Evolutionary conservation across 2,329 filamentous ascomycete species (phyloP).

Genomic region (Coniochaeta sp.): DNA sequence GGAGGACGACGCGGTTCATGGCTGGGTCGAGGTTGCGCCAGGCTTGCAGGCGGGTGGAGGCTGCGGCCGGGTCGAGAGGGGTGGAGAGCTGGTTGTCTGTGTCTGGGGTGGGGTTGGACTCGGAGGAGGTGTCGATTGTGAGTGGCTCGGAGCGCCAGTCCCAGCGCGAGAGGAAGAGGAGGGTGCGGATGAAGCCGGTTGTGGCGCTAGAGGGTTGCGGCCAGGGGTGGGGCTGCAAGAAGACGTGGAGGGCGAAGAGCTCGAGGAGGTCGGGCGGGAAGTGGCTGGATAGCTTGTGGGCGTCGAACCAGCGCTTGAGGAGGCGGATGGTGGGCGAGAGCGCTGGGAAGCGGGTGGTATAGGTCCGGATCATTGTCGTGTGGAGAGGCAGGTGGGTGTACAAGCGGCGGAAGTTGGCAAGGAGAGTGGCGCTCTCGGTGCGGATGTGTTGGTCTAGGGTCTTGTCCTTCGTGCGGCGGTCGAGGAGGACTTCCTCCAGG

Average conservation of each 20-base stretch:
- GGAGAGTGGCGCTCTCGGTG: constrained; percentile 60
- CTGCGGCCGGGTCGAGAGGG: constrained; percentile 48
- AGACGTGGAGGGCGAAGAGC: constrained; percentile 69
- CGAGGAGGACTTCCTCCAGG: constrained; percentile 72
- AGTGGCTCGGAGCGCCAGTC: constrained; percentile 84
- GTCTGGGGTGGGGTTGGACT: background rate
- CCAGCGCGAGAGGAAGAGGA: constrained; percentile 78
- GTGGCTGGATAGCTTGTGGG: constrained; percentile 71
- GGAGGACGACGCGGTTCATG: constrained; percentile 76
- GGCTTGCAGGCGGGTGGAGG: constrained; percentile 66
- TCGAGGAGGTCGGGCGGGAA: constrained; percentile 78
- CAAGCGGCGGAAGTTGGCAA: constrained; percentile 62
- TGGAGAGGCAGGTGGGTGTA: constrained; percentile 70
- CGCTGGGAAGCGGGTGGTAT: constrained; percentile 71
- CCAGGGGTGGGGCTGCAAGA: constrained; percentile 79
- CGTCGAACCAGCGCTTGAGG: constrained; percentile 81
- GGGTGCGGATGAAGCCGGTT: constrained; percentile 73
- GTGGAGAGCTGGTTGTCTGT: constrained; percentile 13
- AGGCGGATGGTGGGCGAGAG: constrained; percentile 78
- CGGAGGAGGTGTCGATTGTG: constrained; percentile 54
- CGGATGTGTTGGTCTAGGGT: constrained; percentile 55
- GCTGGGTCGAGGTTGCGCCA: constrained; percentile 85
- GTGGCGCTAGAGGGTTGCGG: constrained; percentile 65
- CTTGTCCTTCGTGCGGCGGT: constrained; percentile 71
- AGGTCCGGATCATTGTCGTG: constrained; percentile 71